Percentiles rank a stretch among this genome's conserved stretches.
phyloP scores from a whole-genome alignment of 805 yeast genomes.

The Limtongia smithiae region DNA sequence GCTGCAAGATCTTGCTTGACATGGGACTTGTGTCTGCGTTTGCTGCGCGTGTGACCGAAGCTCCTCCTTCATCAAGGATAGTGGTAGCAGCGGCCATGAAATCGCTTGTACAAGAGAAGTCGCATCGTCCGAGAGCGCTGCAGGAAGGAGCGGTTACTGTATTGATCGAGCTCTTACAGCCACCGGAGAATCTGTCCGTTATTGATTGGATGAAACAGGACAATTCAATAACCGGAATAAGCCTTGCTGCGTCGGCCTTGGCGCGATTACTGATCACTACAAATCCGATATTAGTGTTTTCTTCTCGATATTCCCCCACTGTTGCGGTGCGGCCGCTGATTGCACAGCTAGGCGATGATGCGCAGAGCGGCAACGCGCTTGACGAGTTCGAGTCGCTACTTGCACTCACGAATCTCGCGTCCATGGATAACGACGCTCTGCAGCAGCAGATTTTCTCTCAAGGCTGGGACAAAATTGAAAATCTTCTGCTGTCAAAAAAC shows the following conservation, averaged over 20 bases:
- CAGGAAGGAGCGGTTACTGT: slow-evolving; percentile 39
- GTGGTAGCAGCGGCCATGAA: slow-evolving; percentile 34
- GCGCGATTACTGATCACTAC: slow-evolving; percentile 39
- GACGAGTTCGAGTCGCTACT: slow-evolving; percentile 54
- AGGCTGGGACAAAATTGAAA: slow-evolving; percentile 49
- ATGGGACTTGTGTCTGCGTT: slow-evolving; percentile 29
- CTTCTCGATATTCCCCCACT: slow-evolving; percentile 34
- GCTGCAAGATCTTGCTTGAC: slow-evolving; percentile 33
- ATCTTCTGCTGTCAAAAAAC: slow-evolving; percentile 45
- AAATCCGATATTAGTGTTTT: slow-evolving; percentile 38
- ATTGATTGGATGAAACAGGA: background rate
- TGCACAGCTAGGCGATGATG: slow-evolving; percentile 31
- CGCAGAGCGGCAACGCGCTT: slow-evolving; percentile 33
- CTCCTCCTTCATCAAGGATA: slow-evolving; percentile 31
- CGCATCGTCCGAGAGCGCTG: slow-evolving; percentile 33
- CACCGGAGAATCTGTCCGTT: slow-evolving; percentile 7
- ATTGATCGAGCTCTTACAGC: slow-evolving; percentile 9
- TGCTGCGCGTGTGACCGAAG: slow-evolving; percentile 24
- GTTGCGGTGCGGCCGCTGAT: slow-evolving; percentile 37
- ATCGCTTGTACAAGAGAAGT: slow-evolving; percentile 33
- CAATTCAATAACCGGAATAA: slow-evolving; percentile 20
- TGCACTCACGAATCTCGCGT: slow-evolving; percentile 66
- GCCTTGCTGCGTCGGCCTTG: slow-evolving; percentile 34
- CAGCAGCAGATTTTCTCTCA: slow-evolving; percentile 42
- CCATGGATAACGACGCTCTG: slow-evolving; percentile 43